phyloP scores from a whole-genome alignment of 2,329 filamentous ascomycete genomes.

The Pseudogymnoascus pannorum region DNA sequence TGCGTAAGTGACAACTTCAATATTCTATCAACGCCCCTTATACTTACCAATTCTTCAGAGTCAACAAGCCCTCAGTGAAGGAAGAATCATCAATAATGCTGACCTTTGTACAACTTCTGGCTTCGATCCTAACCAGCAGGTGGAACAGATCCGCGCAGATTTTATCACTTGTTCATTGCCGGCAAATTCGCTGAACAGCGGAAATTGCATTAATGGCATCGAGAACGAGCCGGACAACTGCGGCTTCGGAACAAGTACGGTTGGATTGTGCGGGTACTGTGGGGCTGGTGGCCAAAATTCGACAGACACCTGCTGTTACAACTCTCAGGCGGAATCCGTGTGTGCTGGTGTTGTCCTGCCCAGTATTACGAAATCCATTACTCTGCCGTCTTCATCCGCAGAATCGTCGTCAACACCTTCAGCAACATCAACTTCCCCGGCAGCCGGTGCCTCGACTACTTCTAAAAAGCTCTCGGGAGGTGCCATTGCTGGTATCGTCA shows the following conservation, averaged over 20 bases:
- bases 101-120: slow-evolving; percentile 52
- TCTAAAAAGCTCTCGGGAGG: slow-evolving; percentile 64
- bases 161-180: slow-evolving; percentile 85
- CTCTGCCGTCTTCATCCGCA: slow-evolving; percentile 45
- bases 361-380: slow-evolving; percentile 61
- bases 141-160: slow-evolving; percentile 80
- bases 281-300: slow-evolving; percentile 75
- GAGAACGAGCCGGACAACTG: slow-evolving; percentile 82
- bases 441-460: slow-evolving; percentile 16
- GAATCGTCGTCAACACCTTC: slow-evolving; percentile 25
- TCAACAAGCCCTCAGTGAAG: slow-evolving; percentile 80
- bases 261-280: slow-evolving; percentile 84
- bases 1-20: slow-evolving; percentile 53
- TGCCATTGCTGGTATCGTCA: slow-evolving; percentile 81
- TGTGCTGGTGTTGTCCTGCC: slow-evolving; percentile 76
- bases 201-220: slow-evolving; percentile 67
- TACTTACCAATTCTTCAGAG: slow-evolving; percentile 44
- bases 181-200: slow-evolving; percentile 61
- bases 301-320: slow-evolving; percentile 92
- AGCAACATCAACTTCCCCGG: slow-evolving; percentile 15
- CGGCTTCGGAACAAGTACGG: slow-evolving; percentile 64
- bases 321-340: slow-evolving; percentile 62
- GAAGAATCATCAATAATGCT: slow-evolving; percentile 68
- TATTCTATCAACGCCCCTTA: slow-evolving; percentile 15
- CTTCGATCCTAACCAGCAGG: slow-evolving; percentile 50